Evolutionary conservation across 768 basidiomycete species (phyloP), one percentile per base, ranked within the genome.

Genomic region (Tricholoma sp.): DNA sequence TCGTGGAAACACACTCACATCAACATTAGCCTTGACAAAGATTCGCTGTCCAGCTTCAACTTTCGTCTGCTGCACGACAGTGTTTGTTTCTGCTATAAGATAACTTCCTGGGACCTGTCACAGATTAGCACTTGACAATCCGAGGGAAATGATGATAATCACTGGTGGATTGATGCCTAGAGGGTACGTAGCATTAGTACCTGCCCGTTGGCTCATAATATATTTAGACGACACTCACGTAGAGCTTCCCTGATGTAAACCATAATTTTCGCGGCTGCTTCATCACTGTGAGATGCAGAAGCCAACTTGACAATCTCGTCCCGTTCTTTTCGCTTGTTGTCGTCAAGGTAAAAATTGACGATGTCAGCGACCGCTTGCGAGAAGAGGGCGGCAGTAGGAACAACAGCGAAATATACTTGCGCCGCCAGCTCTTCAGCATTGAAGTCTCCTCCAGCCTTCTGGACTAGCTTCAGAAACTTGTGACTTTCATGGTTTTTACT

Each of bases 321-420:
- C 9, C 76, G 72, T 28, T 71, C 74, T 15, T 65, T 49, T 54
- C 66, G 49, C 58, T 69, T 68, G 41, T 65, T 66, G 1, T 75
- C 72, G 9, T 75, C 70, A 12, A 88, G 69, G 61, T 82, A 89
- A 68, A 81, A 86, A 62, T 86, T 73, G 50, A 89, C 72, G 20
- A 85, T 76, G 53, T 80, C 77, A 3, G 80, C 73, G 41, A 88
- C 66, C 10, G 78, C 75, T 51, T 82, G 75, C 1, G 83, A 82
- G 70, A 81, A 86, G 6, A 80, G 63, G 0, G 81, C 71, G 2
- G 80, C 76, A 13, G 82, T 82, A 5, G 84, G 82, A 11, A 86
- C 75, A 13, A 76, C 65, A 48, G 84, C 79, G 7, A 77, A 74
- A 59, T 88, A 80, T 7, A 83, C 69, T 28, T 73, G 71, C n/a